Conservation (phyloP, 1,139 yeast genomes). For the Groenewaldozyma auringiensis region DNA sequence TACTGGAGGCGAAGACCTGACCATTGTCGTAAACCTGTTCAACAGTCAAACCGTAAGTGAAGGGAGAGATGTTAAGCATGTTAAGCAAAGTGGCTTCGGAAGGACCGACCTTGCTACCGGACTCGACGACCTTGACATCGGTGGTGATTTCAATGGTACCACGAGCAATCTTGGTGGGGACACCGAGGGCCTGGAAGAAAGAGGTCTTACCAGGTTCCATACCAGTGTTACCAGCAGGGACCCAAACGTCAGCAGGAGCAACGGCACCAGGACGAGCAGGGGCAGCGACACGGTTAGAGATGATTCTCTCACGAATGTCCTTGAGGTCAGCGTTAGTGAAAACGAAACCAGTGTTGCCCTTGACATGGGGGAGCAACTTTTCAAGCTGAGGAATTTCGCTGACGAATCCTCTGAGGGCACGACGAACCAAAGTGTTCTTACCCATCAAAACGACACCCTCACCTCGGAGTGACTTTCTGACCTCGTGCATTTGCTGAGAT, state of each 20-base stretch:
- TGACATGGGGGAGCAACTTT: constrained; percentile 88
- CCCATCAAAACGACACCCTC: constrained; percentile 97
- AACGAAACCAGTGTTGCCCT: constrained; percentile 98
- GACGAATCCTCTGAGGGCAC: constrained; percentile 97
- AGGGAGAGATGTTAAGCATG: constrained; percentile 99
- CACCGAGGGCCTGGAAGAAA: constrained; percentile 99
- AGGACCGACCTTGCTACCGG: constrained; percentile 90
- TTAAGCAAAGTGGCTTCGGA: constrained; percentile 98
- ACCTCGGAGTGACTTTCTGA: constrained; percentile 94
- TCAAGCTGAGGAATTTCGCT: constrained; percentile 93
- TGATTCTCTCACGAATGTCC: constrained; percentile 78
- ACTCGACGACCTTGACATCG: constrained; percentile 91
- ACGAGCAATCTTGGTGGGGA: constrained; percentile 99
- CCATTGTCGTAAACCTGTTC: constrained; percentile 98
- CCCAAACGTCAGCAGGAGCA: constrained; percentile 96
- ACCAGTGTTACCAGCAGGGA: constrained; percentile 99
- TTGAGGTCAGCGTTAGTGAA: constrained; percentile 96
- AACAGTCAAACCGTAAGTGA: constrained; percentile 96
- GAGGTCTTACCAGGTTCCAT: constrained; percentile 99
- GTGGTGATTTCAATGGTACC: constrained; percentile 99
- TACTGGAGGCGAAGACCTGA: constrained; percentile 92
- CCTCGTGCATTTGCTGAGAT: constrained; percentile 99
- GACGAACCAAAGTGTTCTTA: constrained; percentile 99
- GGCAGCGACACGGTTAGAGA: constrained; percentile 96
- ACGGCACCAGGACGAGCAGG: constrained; percentile 99